phyloP scores from a whole-genome alignment of 345 rosid species.

The Boechera divaricarpa region DNA sequence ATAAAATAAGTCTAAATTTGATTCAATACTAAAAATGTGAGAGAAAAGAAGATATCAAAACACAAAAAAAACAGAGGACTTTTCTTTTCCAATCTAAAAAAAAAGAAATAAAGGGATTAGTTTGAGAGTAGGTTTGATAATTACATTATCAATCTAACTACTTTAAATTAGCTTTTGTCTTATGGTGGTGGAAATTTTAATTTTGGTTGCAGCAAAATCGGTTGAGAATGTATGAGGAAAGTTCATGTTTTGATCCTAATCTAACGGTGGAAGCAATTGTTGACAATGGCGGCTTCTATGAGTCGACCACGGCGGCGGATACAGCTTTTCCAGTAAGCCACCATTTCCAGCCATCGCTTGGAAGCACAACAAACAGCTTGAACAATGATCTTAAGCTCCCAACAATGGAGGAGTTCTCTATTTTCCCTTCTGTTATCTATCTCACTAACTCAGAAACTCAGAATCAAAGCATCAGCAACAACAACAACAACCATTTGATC shows the following conservation, averaged over 20 bases:
- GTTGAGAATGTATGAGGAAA: conserved; percentile 53
- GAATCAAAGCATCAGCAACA: conserved; percentile 20
- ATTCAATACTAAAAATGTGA: background rate
- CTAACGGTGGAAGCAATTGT: conserved; percentile 44
- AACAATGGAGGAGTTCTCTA: conserved; percentile 46
- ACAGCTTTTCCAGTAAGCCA: conserved; percentile 19
- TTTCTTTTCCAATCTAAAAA: background rate
- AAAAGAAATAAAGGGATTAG: conserved; percentile 15
- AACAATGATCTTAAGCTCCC: conserved; percentile 50
- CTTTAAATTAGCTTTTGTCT: background rate
- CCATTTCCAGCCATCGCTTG: conserved; percentile 37
- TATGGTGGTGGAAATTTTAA: background rate
- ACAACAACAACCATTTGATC: conserved; percentile 45
- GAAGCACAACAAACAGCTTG: conserved; percentile 44
- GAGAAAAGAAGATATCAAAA: conserved; percentile 3
- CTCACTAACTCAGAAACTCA: conserved; percentile 36
- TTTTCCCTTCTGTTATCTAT: conserved; percentile 35
- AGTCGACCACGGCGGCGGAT: background rate
- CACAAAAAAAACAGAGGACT: background rate
- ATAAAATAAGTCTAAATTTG: background rate
- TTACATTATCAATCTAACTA: background rate
- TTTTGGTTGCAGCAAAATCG: conserved; percentile 23
- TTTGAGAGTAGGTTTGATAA: conserved; percentile 37
- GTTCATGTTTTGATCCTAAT: conserved; percentile 54
- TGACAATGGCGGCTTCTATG: conserved; percentile 32